phyloP scores from a whole-genome alignment of 2,329 filamentous ascomycete genomes.

The Cladosporium sp. region DNA sequence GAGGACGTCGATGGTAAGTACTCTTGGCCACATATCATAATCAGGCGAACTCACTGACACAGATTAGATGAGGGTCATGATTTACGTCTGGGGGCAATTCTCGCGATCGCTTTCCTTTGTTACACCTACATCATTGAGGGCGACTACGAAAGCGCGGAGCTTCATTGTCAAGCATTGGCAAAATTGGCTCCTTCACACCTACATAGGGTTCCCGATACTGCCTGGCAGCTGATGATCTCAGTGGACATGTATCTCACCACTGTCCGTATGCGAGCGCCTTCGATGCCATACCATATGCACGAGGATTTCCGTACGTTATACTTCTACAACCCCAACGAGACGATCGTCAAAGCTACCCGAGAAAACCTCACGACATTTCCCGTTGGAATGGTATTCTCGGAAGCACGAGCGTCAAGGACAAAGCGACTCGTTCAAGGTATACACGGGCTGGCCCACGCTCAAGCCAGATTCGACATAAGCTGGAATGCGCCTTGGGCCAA shows the following conservation, averaged over 20 bases:
- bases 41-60: background rate
- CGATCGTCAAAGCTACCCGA: background rate
- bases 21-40: background rate
- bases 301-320: background rate
- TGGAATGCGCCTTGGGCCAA: background rate
- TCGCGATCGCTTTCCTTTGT: background rate
- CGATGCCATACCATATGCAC: conserved; percentile 5
- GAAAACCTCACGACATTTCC: background rate
- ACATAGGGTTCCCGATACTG: background rate
- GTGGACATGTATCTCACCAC: background rate
- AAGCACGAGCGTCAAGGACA: background rate
- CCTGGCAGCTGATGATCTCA: background rate
- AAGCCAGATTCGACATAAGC: background rate
- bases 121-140: background rate
- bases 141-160: conserved; percentile 1
- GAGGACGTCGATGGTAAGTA: background rate
- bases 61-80: background rate
- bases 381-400: background rate
- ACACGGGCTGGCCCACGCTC: background rate
- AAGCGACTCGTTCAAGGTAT: background rate
- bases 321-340: background rate
- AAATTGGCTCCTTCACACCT: background rate
- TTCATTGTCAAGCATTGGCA: background rate
- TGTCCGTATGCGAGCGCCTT: background rate
- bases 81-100: background rate